These are phyloP conservation scores for Spergularia marina DNA, from an alignment of 148 eudicot species.

Conservation along the genomic window DNA sequence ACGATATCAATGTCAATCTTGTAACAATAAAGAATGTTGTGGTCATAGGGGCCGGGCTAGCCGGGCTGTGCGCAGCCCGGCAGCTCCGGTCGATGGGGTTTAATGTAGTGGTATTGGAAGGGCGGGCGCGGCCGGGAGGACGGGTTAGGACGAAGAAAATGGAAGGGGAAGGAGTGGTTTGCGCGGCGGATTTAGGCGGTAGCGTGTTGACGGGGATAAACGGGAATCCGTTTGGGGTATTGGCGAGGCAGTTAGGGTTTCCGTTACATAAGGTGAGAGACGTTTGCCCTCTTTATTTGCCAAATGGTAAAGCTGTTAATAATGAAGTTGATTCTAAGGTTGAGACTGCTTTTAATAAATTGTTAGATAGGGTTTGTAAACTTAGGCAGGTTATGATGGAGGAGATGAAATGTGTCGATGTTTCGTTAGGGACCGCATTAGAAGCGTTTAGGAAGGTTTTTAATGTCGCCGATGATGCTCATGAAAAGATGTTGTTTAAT, in stretches of 20 bases:
- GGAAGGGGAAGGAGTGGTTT: conserved; percentile 41
- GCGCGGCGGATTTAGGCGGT: conserved; percentile 91
- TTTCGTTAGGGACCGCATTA: conserved; percentile 73
- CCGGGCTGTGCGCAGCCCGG: conserved; percentile 76
- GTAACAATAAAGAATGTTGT: conserved; percentile 35
- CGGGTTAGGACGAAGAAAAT: conserved; percentile 70
- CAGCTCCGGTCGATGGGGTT: conserved; percentile 77
- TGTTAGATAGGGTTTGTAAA: conserved; percentile 95
- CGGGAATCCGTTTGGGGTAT: conserved; percentile 89
- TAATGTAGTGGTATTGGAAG: conserved; percentile 78
- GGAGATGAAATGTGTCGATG: conserved; percentile 73
- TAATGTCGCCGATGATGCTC: conserved; percentile 67
- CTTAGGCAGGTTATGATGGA: conserved; percentile 90
- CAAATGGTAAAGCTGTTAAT: conserved; percentile 75
- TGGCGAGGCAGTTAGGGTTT: conserved; percentile 78
- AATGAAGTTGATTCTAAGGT: conserved; percentile 68
- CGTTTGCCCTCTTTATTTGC: conserved; percentile 84
- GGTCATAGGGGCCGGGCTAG: conserved; percentile 74
- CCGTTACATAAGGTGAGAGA: conserved; percentile 97
- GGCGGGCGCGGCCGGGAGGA: conserved; percentile 73
- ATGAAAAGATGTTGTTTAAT: conserved; percentile 81
- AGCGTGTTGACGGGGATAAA: conserved; percentile 93
- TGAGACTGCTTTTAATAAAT: conserved; percentile 73
- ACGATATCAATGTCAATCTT: background rate
- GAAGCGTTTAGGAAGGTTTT: conserved; percentile 79